Conservation (phyloP, 1,284 basidiomycete species). For the Cystobasidium pallidum region DNA sequence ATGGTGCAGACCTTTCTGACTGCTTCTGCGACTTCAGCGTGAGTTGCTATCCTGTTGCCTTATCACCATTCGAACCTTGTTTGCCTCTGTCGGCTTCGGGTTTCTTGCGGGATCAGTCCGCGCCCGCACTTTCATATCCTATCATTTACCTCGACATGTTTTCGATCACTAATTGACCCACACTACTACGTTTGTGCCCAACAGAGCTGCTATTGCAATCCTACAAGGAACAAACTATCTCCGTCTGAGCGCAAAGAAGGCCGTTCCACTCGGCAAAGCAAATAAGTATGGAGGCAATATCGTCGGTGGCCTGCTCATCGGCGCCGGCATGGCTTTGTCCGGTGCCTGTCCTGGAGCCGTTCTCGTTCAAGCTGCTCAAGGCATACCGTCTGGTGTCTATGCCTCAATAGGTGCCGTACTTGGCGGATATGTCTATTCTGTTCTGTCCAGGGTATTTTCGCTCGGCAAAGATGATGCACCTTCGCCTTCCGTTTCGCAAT, state of each 20-base stretch:
- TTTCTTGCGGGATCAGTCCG: neutral
- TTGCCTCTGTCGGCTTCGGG: neutral
- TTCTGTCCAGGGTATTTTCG: neutral
- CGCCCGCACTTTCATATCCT: no score
- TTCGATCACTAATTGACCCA: constrained; percentile 5
- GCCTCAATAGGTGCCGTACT: constrained; percentile 23
- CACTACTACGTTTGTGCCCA: neutral
- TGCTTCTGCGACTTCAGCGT: constrained; percentile 25
- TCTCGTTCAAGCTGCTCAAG: constrained; percentile 24
- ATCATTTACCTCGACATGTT: neutral
- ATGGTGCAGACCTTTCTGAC: constrained; percentile 35
- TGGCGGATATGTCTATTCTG: constrained; percentile 17
- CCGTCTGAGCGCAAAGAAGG: constrained; percentile 14
- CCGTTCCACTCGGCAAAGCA: neutral
- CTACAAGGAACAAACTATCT: constrained; percentile 2
- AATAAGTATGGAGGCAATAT: constrained; percentile 28
- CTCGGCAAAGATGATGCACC: constrained; percentile 11
- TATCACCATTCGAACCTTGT: neutral
- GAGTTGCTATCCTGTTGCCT: no score
- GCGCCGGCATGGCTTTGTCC: constrained; percentile 35
- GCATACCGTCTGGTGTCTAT: constrained; percentile 17
- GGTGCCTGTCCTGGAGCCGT: constrained; percentile 41
- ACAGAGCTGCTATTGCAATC: constrained; percentile 16
- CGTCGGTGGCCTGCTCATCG: constrained; percentile 29
- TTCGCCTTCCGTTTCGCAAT: constrained; percentile 3